These are phyloP conservation scores for Leishmania martiniquensis DNA, from an alignment of 208 protist species.

Conservation along the genomic window DNA sequence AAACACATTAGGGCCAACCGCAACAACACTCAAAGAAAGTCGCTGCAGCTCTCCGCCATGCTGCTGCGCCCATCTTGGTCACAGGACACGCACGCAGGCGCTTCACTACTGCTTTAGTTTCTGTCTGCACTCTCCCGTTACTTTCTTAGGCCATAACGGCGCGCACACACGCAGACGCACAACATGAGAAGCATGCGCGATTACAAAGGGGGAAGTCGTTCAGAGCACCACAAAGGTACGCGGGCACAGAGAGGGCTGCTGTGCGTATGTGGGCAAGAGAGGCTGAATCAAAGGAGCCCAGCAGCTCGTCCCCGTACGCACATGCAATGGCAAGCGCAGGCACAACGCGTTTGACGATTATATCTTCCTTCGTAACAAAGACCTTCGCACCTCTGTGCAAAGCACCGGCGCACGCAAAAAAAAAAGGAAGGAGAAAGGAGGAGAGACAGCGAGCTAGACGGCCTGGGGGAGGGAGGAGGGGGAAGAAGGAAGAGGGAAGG, in stretches of 20 bases:
- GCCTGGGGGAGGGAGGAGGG: neutral
- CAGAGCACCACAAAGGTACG: no score
- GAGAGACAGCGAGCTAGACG: neutral
- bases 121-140: neutral
- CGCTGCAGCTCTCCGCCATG: neutral
- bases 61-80: neutral
- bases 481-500: neutral
- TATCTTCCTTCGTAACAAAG: neutral
- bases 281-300: no score
- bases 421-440: neutral
- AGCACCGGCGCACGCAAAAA: neutral
- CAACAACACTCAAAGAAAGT: neutral
- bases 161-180: neutral
- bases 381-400: neutral
- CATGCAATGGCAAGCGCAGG: neutral
- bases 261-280: no score
- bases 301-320: neutral
- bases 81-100: neutral
- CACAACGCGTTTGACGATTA: neutral
- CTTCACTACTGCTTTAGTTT: neutral
- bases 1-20: no score
- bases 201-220: no score
- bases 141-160: neutral
- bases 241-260: no score
- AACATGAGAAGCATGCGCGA: neutral